A percentile compares a stretch with the other conserved stretches of the same genome.
phyloP scores from a whole-genome alignment of 306 rosid genomes.

The Quercus wislizeni region DNA sequence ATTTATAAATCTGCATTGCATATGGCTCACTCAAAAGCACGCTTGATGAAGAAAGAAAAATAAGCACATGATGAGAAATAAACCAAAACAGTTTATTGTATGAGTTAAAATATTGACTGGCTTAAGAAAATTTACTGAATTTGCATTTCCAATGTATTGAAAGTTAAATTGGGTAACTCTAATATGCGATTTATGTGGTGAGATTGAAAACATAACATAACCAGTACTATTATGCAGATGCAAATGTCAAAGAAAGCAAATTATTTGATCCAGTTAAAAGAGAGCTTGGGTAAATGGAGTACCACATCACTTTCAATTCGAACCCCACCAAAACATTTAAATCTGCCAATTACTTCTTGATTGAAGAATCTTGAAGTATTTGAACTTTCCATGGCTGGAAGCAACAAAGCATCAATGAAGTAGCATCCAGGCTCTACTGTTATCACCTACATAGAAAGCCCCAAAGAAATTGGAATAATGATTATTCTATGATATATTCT shows the following conservation, averaged over 20 bases:
- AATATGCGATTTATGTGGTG: no score
- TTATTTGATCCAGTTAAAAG: no score
- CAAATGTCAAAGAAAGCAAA: no score
- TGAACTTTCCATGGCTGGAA: slow-evolving; percentile 60
- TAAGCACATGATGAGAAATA: not conserved
- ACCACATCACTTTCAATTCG: no score
- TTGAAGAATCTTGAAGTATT: slow-evolving; percentile 47
- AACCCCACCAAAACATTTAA: no score
- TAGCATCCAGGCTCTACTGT: slow-evolving; percentile 98
- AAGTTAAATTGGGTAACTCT: not conserved
- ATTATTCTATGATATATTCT: not conserved
- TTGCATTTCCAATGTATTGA: not conserved
- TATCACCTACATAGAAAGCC: slow-evolving; percentile 55
- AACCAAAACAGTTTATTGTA: not conserved
- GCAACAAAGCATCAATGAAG: slow-evolving; percentile 78
- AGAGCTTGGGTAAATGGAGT: no score
- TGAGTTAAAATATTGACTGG: not conserved
- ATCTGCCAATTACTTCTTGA: no score
- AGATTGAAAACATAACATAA: no score
- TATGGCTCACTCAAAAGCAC: not conserved
- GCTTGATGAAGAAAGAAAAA: not conserved
- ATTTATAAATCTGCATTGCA: not conserved
- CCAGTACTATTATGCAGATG: no score
- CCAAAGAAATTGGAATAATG: not conserved
- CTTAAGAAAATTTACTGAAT: slow-evolving; percentile 2